phyloP scores from a whole-genome alignment of 2,329 filamentous ascomycete species.

The Clonostachys rosea region DNA sequence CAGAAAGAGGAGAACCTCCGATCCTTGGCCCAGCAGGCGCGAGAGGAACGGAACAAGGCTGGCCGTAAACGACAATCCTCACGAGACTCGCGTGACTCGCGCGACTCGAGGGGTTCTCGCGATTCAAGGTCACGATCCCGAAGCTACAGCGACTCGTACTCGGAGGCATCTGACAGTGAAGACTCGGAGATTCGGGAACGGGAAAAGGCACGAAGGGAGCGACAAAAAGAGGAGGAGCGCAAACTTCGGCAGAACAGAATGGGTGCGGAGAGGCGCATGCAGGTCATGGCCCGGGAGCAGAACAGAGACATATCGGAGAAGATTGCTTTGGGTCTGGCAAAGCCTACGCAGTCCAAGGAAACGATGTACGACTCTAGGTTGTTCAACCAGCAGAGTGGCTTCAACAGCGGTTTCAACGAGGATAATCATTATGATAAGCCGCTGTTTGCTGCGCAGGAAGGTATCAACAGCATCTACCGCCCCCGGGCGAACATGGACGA shows the following conservation, averaged over 20 bases:
- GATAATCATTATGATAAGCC: slow-evolving; percentile 98
- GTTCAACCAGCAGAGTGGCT: slow-evolving; percentile 91
- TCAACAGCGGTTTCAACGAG: slow-evolving; percentile 91
- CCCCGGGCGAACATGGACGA: slow-evolving; percentile 72
- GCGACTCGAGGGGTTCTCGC: slow-evolving; percentile 30
- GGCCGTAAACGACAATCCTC: slow-evolving; percentile 34
- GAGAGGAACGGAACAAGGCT: slow-evolving; percentile 63
- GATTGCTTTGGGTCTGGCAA: slow-evolving; percentile 88
- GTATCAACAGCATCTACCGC: slow-evolving; percentile 89
- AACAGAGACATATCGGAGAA: slow-evolving; percentile 97
- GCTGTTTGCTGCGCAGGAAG: slow-evolving; percentile 91
- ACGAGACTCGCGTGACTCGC: slow-evolving; percentile 25
- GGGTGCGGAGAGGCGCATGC: slow-evolving; percentile 86
- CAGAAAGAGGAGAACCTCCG: slow-evolving; percentile 92
- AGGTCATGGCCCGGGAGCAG: slow-evolving; percentile 91
- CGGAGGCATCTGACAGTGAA: slow-evolving; percentile 48
- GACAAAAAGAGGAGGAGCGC: slow-evolving; percentile 76
- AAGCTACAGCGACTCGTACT: slow-evolving; percentile 50
- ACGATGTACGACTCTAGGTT: slow-evolving; percentile 95
- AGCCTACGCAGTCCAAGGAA: slow-evolving; percentile 87
- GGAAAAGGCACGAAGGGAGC: slow-evolving; percentile 72
- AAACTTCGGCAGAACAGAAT: slow-evolving; percentile 91
- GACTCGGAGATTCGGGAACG: slow-evolving; percentile 70
- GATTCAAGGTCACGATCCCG: slow-evolving; percentile 31
- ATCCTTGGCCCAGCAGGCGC: slow-evolving; percentile 82